Evolutionary conservation across 2,329 filamentous ascomycete genomes (phyloP), one percentile per base, ranked within the genome.

Genomic region (Talaromyces sp.): DNA sequence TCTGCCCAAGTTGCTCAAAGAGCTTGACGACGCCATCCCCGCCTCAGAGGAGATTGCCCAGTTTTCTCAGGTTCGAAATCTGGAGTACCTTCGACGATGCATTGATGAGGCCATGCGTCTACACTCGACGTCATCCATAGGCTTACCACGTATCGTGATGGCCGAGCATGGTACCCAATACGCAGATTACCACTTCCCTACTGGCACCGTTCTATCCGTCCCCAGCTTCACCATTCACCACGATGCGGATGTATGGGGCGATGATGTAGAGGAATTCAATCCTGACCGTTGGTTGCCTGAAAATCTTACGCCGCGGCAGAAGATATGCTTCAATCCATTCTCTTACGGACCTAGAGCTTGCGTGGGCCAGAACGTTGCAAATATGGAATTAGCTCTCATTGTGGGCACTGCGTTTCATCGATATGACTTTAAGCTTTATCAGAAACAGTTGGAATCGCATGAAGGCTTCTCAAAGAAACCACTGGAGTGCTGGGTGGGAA

Each of bases 341-440:
- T 79, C 75, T 27, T 78, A 78, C 64, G 79, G 78, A 1, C 78
- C 79, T 8, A 71, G 79, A 15, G 75, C 78, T n/a, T 80, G 79
- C 64, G 77, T 80, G 37, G 78, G 78, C 3, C 73, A 77, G 49
- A 80, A 81, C 66, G 74, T 81, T 31, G 79, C 79, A 2, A 73
- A 78, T 47, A 80, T 80, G 75, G 77, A 79, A 57, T 68, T 80
- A 63, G 72, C 76, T 13, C 68, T 80, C 49, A 79, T 78, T 63
- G 72, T 80, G 49, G 72, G 75, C 10, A 68, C 70, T 33, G 54
- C 70, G 33, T 71, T 71, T 25, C 66, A 66, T 58, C 63, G 70
- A 9, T 72, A 70, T 60, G 66, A 70, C 11, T 71, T 71, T 62
- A 37, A 17, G 4, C 50, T 71, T 11, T 9, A 61, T 22, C 59